Conservation (phyloP, 2,329 filamentous ascomycete genomes). For the Pyrenophora teres region DNA sequence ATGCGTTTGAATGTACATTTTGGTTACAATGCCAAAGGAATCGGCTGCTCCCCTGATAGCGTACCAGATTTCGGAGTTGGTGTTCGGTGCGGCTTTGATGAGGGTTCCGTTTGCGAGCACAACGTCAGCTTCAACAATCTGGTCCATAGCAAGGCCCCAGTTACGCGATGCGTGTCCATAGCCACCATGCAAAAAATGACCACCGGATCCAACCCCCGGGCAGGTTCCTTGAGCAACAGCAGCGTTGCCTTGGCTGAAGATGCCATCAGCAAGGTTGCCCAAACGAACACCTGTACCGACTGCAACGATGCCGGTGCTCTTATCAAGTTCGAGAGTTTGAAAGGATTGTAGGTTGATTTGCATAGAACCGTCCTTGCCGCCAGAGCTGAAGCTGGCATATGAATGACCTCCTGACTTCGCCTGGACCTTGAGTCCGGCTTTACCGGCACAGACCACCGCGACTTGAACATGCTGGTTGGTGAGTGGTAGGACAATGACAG, state of each 20-base stretch:
- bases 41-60: constrained; percentile 49
- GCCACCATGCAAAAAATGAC: constrained; percentile 45
- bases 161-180: constrained; percentile 44
- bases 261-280: constrained; percentile 44
- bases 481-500: constrained; percentile 61
- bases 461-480: constrained; percentile 60
- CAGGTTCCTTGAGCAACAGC: constrained; percentile 60
- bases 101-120: constrained; percentile 49
- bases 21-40: constrained; percentile 49
- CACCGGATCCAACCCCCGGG: constrained; percentile 51
- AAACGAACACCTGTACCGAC: constrained; percentile 58
- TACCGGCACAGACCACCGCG: constrained; percentile 62
- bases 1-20: constrained; percentile 43
- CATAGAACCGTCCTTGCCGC: constrained; percentile 56
- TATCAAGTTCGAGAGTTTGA: constrained; percentile 51
- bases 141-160: constrained; percentile 45
- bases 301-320: constrained; percentile 48
- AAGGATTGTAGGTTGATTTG: constrained; percentile 56
- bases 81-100: constrained; percentile 39
- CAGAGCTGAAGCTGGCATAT: constrained; percentile 59
- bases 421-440: constrained; percentile 60
- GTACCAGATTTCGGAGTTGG: constrained; percentile 51
- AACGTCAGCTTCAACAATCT: constrained; percentile 42
- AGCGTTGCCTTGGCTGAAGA: constrained; percentile 42
- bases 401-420: constrained; percentile 69